These are phyloP conservation scores for Chara braunii DNA, from an alignment of 139 green algal genomes.

Conservation along the genomic window DNA sequence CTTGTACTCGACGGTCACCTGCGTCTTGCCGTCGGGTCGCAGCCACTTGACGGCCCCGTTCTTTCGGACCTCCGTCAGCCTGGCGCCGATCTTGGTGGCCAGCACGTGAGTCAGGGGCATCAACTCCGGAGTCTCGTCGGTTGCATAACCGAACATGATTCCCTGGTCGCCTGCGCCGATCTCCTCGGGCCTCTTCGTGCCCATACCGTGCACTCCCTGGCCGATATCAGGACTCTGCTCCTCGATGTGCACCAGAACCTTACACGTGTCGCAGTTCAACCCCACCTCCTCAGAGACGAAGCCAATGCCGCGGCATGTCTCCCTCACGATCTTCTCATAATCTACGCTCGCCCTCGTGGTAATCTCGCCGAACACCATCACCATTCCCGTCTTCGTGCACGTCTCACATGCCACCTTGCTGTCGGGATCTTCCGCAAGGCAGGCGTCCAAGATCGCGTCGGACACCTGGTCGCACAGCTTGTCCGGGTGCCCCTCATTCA, in stretches of 20 bases:
- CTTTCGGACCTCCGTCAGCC: constrained; percentile 52
- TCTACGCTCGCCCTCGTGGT: constrained; percentile 98
- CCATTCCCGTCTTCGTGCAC: constrained; percentile 97
- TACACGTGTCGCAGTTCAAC: constrained; percentile 93
- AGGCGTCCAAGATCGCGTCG: constrained; percentile 95
- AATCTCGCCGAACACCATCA: constrained; percentile 99
- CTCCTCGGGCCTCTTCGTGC: constrained; percentile 96
- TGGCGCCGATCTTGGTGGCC: constrained; percentile 86
- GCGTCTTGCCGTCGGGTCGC: constrained; percentile 97
- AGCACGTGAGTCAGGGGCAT: constrained; percentile 99
- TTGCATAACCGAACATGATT: constrained; percentile 99
- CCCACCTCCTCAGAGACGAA: constrained; percentile 89
- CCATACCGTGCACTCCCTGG: constrained; percentile 96
- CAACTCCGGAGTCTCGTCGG: constrained; percentile 94
- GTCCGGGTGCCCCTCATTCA: constrained; percentile 74
- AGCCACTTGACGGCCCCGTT: constrained; percentile 67
- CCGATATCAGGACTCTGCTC: constrained; percentile 98
- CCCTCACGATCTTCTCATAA: constrained; percentile 87
- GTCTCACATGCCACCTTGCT: constrained; percentile 86
- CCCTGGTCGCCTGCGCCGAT: constrained; percentile 97
- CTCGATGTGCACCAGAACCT: constrained; percentile 90
- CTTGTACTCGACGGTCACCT: constrained; percentile 99
- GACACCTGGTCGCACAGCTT: constrained; percentile 86
- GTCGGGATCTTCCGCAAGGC: constrained; percentile 62
- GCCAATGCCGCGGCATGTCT: constrained; percentile 77